Percentiles rank a stretch among this genome's conserved stretches.
Conservation (phyloP, 768 basidiomycete species). For the Cubamyces sp. region DNA sequence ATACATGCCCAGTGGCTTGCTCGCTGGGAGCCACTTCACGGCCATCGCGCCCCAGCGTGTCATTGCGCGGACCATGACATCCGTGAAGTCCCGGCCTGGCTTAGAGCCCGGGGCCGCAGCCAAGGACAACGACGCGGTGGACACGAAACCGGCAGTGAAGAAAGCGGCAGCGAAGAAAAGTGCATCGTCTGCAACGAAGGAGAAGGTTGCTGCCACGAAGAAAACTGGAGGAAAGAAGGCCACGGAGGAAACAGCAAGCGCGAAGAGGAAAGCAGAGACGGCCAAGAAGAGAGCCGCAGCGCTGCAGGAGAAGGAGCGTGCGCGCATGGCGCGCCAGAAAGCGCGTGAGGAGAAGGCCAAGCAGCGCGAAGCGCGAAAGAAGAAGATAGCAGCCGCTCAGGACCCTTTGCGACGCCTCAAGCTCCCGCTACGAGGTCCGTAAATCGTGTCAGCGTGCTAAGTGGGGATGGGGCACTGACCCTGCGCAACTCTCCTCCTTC, state of each 20-base stretch:
- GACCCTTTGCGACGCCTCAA: conserved; percentile 7
- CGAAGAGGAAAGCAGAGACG: not conserved
- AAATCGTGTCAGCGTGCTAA: too few species aligned
- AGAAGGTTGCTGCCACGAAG: not conserved
- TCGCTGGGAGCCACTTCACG: not conserved
- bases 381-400: not conserved
- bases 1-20: not conserved
- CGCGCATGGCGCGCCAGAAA: not conserved
- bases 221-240: not conserved
- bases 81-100: conserved; percentile 17
- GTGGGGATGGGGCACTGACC: not conserved
- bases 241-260: not conserved
- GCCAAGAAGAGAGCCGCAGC: conserved; percentile 3
- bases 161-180: not conserved
- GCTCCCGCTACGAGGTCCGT: conserved; percentile 9
- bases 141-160: not conserved
- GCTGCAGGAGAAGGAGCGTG: conserved; percentile 7
- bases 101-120: not conserved
- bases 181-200: not conserved
- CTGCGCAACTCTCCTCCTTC: not conserved
- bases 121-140: not conserved
- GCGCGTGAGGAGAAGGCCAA: not conserved
- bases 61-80: conserved; percentile 20
- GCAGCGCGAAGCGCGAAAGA: not conserved
- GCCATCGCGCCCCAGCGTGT: conserved; percentile 4